Evolutionary conservation across 495 filamentous ascomycete species (phyloP).

Genomic region (Chaetomidium leptoderma): DNA sequence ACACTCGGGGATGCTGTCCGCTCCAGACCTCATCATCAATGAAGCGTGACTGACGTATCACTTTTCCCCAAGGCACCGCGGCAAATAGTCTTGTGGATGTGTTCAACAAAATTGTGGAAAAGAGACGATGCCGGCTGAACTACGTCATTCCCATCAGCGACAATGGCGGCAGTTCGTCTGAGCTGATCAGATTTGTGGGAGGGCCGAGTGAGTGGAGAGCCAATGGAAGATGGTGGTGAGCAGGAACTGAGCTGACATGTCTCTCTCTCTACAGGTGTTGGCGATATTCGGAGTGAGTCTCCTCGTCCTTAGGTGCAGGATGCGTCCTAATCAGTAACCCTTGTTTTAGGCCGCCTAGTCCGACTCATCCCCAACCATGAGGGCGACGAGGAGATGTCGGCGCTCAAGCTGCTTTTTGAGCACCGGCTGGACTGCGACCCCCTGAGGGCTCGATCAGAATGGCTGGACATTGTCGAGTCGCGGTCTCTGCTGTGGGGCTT

Average conservation of each 20-base stretch:
- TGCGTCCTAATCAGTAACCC: slow-evolving; percentile 36
- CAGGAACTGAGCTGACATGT: not conserved
- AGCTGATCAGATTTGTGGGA: slow-evolving; percentile 88
- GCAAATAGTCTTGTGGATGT: slow-evolving; percentile 93
- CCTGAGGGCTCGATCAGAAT: slow-evolving; percentile 58
- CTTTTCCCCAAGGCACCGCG: slow-evolving; percentile 58
- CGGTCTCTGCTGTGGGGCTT: slow-evolving; percentile 67
- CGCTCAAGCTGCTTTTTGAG: slow-evolving; percentile 80
- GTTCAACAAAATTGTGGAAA: slow-evolving; percentile 69
- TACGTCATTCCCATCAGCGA: slow-evolving; percentile 94
- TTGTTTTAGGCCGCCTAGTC: slow-evolving; percentile 58
- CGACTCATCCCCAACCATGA: slow-evolving; percentile 72
- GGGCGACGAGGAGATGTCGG: slow-evolving; percentile 57
- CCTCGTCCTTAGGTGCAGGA: too few species aligned
- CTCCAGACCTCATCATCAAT: not conserved
- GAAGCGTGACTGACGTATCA: not conserved
- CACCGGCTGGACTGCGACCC: slow-evolving; percentile 65
- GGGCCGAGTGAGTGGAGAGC: slow-evolving; percentile 55
- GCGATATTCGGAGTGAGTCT: slow-evolving; percentile 78
- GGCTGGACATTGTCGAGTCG: slow-evolving; percentile 85
- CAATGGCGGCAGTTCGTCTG: slow-evolving; percentile 88
- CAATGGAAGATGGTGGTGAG: not conserved
- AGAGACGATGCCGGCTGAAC: slow-evolving; percentile 63
- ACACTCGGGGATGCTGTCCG: not conserved
- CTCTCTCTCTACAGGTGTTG: slow-evolving; percentile 56